Evolutionary conservation across 306 rosid species (phyloP), one percentile per base, ranked within the genome.

Genomic region (Quercus parvula): DNA sequence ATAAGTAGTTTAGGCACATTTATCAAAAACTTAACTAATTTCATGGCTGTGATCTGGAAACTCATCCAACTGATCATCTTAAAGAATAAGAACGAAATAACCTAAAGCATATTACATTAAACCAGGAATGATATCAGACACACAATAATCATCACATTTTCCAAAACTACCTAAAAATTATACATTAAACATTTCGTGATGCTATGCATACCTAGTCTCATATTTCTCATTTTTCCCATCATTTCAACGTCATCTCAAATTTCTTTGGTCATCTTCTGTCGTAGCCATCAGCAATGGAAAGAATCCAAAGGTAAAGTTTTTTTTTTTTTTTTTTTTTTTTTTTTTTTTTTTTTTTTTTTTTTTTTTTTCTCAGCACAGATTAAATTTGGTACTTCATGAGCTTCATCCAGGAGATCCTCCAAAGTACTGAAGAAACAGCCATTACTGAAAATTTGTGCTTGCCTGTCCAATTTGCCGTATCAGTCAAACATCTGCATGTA

Each of bases 401-500:
- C 84, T 86, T 68, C 63, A 66, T 79, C 82, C 77, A 61, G 73
- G 69, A 79, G 83, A 83, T 81, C 77, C 27, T 35, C 71, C 81
- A 22, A 56, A 24, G 51, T 66, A 77, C 76, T 41, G 76, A 82
- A 79, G 69, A 84, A 80, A 72, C 25, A 46, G 55, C 61, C 25
- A 74, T 44, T 74, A 38, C 73, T 61, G 25, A 30, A 75, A 80
- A 51, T 25, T 73, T 84, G 70, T 57, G 30, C 82, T 78, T 75
- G 85, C 71, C 44, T 66, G 78, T 75, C 57, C 46, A 73, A 74
- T 78, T 70, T 84, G 73, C 61, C 79, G 25, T 13, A 55, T 41
- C 75, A 20, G 77, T 92, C 91, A 95, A 84, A 90, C 98, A 89
- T 82, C 99, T 91, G 94, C 91, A 91, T 77, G 54, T 64, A 86